These are phyloP conservation scores for Aspergillus intermedius DNA, from an alignment of 2,329 filamentous ascomycete species.

Conservation along the genomic window DNA sequence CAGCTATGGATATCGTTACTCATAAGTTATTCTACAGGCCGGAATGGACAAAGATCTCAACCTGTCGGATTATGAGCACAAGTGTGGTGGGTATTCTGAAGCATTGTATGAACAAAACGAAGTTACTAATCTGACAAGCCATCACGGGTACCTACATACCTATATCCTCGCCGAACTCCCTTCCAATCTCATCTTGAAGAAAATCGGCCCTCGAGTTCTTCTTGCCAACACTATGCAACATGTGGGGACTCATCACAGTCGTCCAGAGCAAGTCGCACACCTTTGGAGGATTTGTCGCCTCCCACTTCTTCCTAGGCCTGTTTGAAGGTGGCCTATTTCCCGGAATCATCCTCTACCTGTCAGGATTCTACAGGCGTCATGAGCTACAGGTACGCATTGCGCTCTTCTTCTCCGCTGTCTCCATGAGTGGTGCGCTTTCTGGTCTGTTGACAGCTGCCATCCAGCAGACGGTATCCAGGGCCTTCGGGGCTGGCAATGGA, in stretches of 20 bases:
- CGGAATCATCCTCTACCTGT: constrained; percentile 16
- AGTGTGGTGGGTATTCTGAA: not conserved
- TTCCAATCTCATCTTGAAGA: constrained; percentile 5
- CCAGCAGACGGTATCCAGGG: too few species aligned
- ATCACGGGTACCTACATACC: constrained; percentile 12
- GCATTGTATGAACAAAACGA: too few species aligned
- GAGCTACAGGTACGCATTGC: constrained; percentile 24
- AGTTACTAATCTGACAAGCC: constrained; percentile 5
- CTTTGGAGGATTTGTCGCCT: constrained; percentile 32
- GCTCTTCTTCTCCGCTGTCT: constrained; percentile 23
- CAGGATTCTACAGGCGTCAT: constrained; percentile 23
- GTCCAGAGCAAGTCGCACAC: constrained; percentile 14
- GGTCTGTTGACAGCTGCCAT: constrained; percentile 38
- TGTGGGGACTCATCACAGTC: constrained; percentile 39
- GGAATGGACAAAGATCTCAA: too few species aligned
- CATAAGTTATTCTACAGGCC: too few species aligned
- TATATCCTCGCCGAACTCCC: constrained; percentile 9
- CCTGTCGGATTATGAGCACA: too few species aligned
- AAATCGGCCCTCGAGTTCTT: constrained; percentile 21
- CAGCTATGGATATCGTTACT: too few species aligned
- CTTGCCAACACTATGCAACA: constrained; percentile 26
- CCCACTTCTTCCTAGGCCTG: constrained; percentile 54
- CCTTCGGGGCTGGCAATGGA: too few species aligned
- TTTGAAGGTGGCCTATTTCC: constrained; percentile 57
- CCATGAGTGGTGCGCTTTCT: constrained; percentile 39